Evolutionary conservation across 768 basidiomycete species (phyloP), one percentile per base, ranked within the genome.

Genomic region (Lentinula detonsa): DNA sequence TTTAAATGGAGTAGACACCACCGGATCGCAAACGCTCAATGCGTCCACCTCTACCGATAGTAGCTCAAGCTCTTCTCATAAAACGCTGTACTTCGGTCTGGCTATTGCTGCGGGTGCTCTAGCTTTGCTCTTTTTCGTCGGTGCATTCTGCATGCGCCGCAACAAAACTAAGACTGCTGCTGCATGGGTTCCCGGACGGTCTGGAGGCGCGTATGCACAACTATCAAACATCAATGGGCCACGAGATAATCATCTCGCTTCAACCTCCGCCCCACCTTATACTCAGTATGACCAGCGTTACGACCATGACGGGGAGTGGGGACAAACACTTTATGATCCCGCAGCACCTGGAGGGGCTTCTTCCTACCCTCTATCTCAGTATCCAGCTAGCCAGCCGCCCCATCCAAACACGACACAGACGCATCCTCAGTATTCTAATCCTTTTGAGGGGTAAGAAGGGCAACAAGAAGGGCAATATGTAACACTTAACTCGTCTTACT

Each of bases 1-100:
- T 10, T 64, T 77, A 35, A 71, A 67, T 59, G 72, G 76, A 16
- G 42, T 68, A 51, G 72, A 77, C 61, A 70, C 69, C 0, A 67
- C 70, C 8, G 65, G 65, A 16, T 63, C 63, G 49, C 64, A 65
- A 40, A 48, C 43, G 6, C 64, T 65, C 40, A 28, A 40, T 1
- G 37, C 61, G n/a, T 15, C 54, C 18, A 39, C 51, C 9, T 46
- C 33, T 21, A 54, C 39, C n/a, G 31, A 34, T 18, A 21, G 31
- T 8, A 33, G 21, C 15, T 39, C 31, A 56, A n/a, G 39, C n/a
- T 40, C 56, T 53, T 34, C 37, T 13, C 45, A 42, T n/a, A 59
- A 21, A 51, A 55, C 40, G 21, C 35, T 49, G 9, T 60, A 51
- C 37, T 5, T 60, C 7, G 59, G 35, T 23, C 50, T 60, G 21